phyloP scores from a whole-genome alignment of 202 grass and related monocot species.

The Miscanthus sacchariflorus region DNA sequence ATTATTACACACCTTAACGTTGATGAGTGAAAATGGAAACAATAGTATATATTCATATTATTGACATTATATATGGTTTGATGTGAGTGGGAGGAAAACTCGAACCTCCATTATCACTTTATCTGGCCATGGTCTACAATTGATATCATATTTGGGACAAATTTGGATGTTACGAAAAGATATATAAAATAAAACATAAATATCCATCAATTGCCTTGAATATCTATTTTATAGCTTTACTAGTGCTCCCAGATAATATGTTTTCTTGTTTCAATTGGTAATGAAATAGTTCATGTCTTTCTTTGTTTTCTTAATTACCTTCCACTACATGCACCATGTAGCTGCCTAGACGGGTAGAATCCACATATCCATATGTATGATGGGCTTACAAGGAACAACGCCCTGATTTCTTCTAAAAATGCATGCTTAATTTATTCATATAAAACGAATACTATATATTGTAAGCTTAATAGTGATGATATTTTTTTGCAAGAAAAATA shows the following conservation, averaged over 20 bases:
- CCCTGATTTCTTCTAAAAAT: too few species aligned
- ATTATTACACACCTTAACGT: background rate
- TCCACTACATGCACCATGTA: too few species aligned
- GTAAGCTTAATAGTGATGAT: background rate
- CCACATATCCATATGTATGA: too few species aligned
- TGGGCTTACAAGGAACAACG: too few species aligned
- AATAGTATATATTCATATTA: background rate
- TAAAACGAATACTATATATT: background rate
- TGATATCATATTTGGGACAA: background rate
- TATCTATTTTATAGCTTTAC: background rate
- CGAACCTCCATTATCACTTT: background rate
- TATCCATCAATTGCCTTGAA: background rate
- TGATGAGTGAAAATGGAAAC: background rate
- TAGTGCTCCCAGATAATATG: too few species aligned
- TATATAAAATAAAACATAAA: background rate
- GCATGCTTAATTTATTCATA: background rate
- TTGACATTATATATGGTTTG: background rate
- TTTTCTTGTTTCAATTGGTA: too few species aligned
- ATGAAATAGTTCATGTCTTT: too few species aligned
- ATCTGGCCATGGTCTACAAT: too few species aligned
- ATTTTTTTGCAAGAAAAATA: too few species aligned
- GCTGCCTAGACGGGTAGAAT: too few species aligned
- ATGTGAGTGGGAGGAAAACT: background rate
- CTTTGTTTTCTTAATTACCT: too few species aligned
- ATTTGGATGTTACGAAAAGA: background rate